Conservation (phyloP, 2,329 filamentous ascomycete species). For the Trichocomaceae sp. region DNA sequence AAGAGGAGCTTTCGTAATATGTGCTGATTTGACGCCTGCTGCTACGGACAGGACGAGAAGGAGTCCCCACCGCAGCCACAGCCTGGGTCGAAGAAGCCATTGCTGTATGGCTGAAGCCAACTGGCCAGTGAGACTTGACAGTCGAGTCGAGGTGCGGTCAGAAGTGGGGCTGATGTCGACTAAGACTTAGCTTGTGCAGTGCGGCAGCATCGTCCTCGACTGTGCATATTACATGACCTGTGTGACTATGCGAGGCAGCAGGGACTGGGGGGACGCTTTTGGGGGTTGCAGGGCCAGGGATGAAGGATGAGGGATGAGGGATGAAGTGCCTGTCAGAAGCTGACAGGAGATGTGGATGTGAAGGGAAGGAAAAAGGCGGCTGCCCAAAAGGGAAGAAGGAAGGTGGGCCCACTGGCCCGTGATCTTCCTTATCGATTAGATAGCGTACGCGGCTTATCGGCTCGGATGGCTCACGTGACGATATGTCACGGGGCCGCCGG, state of each 20-base stretch:
- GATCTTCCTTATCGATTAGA: background rate
- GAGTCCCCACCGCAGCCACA: constrained; percentile 14
- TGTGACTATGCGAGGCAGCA: background rate
- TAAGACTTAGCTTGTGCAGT: background rate
- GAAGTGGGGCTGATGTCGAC: constrained; percentile 10
- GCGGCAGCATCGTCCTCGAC: too few relatives aligned
- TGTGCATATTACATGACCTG: too few relatives aligned
- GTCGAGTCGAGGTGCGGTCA: constrained; percentile 4
- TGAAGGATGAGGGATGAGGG: background rate
- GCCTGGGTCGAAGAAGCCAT: constrained; percentile 28
- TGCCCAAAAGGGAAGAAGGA: constrained; percentile 1
- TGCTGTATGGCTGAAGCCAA: constrained; percentile 22
- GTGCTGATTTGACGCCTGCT: constrained; percentile 31
- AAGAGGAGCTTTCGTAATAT: constrained; percentile 28
- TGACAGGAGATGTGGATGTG: background rate
- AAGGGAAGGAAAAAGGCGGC: background rate
- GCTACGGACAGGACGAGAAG: constrained; percentile 30
- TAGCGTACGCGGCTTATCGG: background rate
- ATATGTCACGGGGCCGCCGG: background rate
- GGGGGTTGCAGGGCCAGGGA: background rate
- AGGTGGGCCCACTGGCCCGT: too few relatives aligned
- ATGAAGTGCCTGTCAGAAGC: background rate
- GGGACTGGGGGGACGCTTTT: background rate
- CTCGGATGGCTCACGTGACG: background rate
- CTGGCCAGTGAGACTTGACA: constrained; percentile 5